A percentile compares a stretch with the other conserved stretches of the same genome.
Conservation (phyloP, 768 basidiomycete genomes). For the Austroboletus eburneus region DNA sequence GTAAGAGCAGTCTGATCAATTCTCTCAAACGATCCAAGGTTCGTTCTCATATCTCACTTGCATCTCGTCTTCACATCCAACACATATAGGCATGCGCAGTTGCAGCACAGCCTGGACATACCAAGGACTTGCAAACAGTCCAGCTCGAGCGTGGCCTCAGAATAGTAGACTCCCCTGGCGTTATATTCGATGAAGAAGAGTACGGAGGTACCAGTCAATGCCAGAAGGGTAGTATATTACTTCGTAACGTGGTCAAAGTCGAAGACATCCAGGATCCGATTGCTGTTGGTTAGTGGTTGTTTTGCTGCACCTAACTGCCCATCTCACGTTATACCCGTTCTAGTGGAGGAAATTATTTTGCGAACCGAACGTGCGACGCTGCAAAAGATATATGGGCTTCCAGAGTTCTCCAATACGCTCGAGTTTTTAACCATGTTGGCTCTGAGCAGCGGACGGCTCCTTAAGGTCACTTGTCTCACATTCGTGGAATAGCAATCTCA, state of each 20-base stretch:
- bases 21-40: slow-evolving; percentile 83
- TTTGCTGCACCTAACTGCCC: too few relatives aligned
- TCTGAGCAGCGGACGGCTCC: slow-evolving; percentile 72
- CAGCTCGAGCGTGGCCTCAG: slow-evolving; percentile 90
- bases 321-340: not conserved
- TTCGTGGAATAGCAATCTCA: not conserved
- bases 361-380: slow-evolving; percentile 70
- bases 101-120: slow-evolving; percentile 92
- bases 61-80: not conserved
- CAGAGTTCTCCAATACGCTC: slow-evolving; percentile 63
- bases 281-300: slow-evolving; percentile 61
- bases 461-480: slow-evolving; percentile 52
- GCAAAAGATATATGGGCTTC: slow-evolving; percentile 82
- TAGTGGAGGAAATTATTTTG: slow-evolving; percentile 83
- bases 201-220: slow-evolving; percentile 44
- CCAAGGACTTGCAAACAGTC: slow-evolving; percentile 85
- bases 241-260: slow-evolving; percentile 86
- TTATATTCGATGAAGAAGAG: slow-evolving; percentile 90
- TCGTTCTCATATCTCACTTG: slow-evolving; percentile 6
- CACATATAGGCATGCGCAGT: slow-evolving; percentile 75
- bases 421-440: slow-evolving; percentile 92
- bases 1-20: slow-evolving; percentile 94
- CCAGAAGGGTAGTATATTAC: slow-evolving; percentile 54
- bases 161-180: slow-evolving; percentile 94
- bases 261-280: slow-evolving; percentile 91